These are phyloP conservation scores for Oryza australiensis DNA, from an alignment of 176 grass and related monocot species.

Conservation along the genomic window DNA sequence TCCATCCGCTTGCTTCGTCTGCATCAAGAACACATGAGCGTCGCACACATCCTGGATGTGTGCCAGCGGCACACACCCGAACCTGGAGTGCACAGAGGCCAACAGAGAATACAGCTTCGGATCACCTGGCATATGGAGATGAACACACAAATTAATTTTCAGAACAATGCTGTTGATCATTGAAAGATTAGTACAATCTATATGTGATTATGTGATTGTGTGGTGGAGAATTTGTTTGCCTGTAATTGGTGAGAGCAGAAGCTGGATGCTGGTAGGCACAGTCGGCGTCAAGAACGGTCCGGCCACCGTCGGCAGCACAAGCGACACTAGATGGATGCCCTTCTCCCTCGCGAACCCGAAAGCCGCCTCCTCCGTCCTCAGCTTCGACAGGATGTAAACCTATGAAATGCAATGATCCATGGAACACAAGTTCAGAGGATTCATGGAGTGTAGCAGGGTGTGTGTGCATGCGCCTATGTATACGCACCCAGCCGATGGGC, in stretches of 20 bases:
- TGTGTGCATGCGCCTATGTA: background rate
- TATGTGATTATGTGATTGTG: background rate
- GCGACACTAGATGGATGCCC: slow-evolving; percentile 59
- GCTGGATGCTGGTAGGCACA: slow-evolving; percentile 75
- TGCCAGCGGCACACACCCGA: slow-evolving; percentile 73
- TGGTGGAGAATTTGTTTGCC: slow-evolving; percentile 19
- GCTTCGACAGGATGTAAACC: slow-evolving; percentile 85
- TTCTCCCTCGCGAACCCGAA: slow-evolving; percentile 69
- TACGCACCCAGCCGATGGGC: slow-evolving; percentile 70
- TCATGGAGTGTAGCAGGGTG: too few species aligned
- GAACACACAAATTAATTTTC: background rate
- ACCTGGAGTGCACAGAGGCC: slow-evolving; percentile 60
- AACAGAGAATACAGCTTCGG: slow-evolving; percentile 57
- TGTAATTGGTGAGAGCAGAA: slow-evolving; percentile 74
- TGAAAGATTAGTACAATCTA: background rate
- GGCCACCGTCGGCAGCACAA: slow-evolving; percentile 68
- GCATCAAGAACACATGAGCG: slow-evolving; percentile 76
- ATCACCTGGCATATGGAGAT: slow-evolving; percentile 43
- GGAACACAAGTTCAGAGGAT: background rate
- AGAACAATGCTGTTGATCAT: background rate
- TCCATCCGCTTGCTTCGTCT: slow-evolving; percentile 41
- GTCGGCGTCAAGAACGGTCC: slow-evolving; percentile 72
- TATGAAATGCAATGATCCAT: background rate
- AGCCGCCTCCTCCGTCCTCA: slow-evolving; percentile 66
- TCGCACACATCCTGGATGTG: slow-evolving; percentile 81